Evolutionary conservation across 164 flowering plant species (phyloP).

Genomic region (Piper betle): DNA sequence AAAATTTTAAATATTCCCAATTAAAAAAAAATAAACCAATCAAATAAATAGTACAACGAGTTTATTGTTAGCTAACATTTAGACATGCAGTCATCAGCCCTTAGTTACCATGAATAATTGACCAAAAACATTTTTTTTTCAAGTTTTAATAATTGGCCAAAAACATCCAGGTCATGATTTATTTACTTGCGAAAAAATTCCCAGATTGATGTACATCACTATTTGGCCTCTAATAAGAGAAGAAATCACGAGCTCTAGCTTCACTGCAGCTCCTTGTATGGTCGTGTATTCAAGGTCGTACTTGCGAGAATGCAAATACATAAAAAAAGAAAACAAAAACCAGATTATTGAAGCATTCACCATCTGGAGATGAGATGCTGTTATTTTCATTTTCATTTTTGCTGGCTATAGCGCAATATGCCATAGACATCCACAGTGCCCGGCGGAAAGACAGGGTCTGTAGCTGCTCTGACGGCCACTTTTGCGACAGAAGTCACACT

Average conservation of each 20-base stretch:
- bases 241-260: not conserved
- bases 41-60: too few relatives aligned
- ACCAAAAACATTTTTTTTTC: too few relatives aligned
- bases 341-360: not conserved
- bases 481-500: constrained; percentile 65
- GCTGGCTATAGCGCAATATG: constrained; percentile 61
- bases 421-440: constrained; percentile 77
- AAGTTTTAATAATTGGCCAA: too few relatives aligned
- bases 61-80: too few relatives aligned
- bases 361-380: not conserved
- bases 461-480: constrained; percentile 89
- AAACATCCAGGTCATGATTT: too few relatives aligned
- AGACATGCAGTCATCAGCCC: too few relatives aligned
- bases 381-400: constrained; percentile 14
- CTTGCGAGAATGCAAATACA: not conserved
- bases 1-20: too few relatives aligned
- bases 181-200: too few relatives aligned
- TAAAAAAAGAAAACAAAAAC: not conserved
- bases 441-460: constrained; percentile 89
- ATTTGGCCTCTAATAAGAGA: too few relatives aligned
- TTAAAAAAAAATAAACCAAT: too few relatives aligned
- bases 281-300: not conserved
- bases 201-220: too few relatives aligned
- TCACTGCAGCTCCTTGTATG: not conserved
- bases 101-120: too few relatives aligned